Evolutionary conservation across 441 rosid species (phyloP).

Genomic region (Pelargonium cotyledonis): DNA sequence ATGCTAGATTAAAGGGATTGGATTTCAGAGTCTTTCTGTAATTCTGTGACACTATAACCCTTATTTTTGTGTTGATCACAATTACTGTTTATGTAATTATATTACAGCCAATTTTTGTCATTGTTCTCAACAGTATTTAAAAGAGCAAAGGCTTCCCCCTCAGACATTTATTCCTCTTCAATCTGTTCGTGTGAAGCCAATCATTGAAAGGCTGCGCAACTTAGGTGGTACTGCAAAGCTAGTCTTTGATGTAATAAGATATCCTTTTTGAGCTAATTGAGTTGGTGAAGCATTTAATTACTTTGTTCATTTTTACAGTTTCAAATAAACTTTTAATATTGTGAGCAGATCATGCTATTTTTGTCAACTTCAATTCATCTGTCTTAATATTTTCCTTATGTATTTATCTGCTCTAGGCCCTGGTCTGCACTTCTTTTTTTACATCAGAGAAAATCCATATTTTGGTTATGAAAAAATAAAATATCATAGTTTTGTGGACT

Average conservation of each 20-base stretch:
- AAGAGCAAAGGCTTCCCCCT: slow-evolving; percentile 99
- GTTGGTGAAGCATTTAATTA: slow-evolving; percentile 7
- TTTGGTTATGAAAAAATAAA: neutral
- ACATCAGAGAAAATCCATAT: slow-evolving; percentile 7
- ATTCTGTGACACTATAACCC: neutral
- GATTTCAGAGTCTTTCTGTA: neutral
- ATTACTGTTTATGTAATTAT: slow-evolving; percentile 13
- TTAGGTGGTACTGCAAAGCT: slow-evolving; percentile 83
- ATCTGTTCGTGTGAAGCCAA: slow-evolving; percentile 89
- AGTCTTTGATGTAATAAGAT: slow-evolving; percentile 89
- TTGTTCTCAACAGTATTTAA: slow-evolving; percentile 74
- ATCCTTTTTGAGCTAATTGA: slow-evolving; percentile 51
- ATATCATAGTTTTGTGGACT: slow-evolving; percentile 28
- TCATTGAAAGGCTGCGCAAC: slow-evolving; percentile 72
- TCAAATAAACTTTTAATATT: neutral
- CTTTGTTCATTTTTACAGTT: slow-evolving; percentile 5
- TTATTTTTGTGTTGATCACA: slow-evolving; percentile 10
- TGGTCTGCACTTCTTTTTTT: neutral
- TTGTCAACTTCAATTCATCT: neutral
- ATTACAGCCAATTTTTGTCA: slow-evolving; percentile 17
- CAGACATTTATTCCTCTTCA: slow-evolving; percentile 95
- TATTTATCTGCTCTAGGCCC: neutral
- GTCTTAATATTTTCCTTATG: neutral
- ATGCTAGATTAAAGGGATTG: neutral
- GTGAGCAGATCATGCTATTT: neutral